Percentiles rank a stretch among this genome's conserved stretches.
Evolutionary conservation across 1,139 yeast genomes (phyloP).

Genomic region (Geotrichum reessii): DNA sequence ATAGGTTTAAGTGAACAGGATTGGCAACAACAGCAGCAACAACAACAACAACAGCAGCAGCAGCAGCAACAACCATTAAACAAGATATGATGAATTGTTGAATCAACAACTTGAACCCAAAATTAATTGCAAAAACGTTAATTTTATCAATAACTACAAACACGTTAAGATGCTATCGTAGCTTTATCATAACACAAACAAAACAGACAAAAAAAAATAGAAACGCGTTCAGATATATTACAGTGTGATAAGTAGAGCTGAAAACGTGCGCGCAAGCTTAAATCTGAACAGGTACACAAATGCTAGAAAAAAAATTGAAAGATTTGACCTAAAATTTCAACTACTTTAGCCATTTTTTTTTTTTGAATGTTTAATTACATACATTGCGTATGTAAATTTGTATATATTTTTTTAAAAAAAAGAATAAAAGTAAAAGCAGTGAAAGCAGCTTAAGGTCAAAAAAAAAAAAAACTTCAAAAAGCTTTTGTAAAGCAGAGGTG

Average conservation of each 20-base stretch:
- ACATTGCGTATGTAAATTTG: neutral
- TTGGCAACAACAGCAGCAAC: slow-evolving; percentile 8
- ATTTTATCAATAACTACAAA: neutral
- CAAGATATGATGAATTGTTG: too few relatives aligned
- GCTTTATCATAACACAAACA: neutral
- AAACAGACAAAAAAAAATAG: too few relatives aligned
- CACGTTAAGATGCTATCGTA: neutral
- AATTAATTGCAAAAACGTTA: too few relatives aligned
- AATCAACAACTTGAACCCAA: too few relatives aligned
- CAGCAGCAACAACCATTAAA: slow-evolving; percentile 9
- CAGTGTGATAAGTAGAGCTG: neutral
- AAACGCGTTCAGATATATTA: too few relatives aligned
- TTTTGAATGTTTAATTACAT: neutral
- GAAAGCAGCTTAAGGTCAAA: neutral
- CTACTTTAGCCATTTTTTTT: neutral
- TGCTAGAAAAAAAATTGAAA: neutral
- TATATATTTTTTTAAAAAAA: too few relatives aligned
- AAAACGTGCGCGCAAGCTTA: neutral
- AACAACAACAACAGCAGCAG: too few relatives aligned
- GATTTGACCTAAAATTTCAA: neutral
- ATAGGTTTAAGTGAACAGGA: neutral
- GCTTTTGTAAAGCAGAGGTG: too few relatives aligned
- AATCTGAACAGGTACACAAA: neutral
- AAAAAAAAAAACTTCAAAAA: too few relatives aligned
- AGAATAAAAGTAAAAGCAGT: neutral